Conservation (phyloP, 371 early-diverging fungal genomes). For the Thermomucor indicae-seudaticae region DNA sequence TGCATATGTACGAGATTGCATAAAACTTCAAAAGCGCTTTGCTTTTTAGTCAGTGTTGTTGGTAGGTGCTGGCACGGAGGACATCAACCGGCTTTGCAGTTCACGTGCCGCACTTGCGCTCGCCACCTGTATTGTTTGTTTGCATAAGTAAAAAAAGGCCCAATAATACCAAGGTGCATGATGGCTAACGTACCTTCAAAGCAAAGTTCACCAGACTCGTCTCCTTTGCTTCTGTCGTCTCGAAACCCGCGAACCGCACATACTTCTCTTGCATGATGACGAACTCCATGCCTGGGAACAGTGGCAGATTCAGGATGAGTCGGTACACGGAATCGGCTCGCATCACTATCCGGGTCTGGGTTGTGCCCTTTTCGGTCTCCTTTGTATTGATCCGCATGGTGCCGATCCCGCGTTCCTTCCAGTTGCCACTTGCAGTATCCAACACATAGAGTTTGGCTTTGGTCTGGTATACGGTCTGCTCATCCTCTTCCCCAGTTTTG, state of each 20-base stretch:
- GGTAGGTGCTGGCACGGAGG: slow-evolving; percentile 8
- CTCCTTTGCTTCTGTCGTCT: slow-evolving; percentile 23
- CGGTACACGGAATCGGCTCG: slow-evolving; percentile 57
- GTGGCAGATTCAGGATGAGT: slow-evolving; percentile 51
- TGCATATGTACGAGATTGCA: too few species aligned
- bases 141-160: background rate
- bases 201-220: slow-evolving; percentile 45
- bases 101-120: slow-evolving; percentile 8
- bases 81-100: slow-evolving; percentile 5
- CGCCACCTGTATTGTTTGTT: slow-evolving; percentile 2
- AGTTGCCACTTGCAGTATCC: slow-evolving; percentile 23
- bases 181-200: slow-evolving; percentile 20
- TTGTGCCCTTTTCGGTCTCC: slow-evolving; percentile 7
- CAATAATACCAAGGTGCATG: background rate
- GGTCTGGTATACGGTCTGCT: slow-evolving; percentile 36
- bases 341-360: slow-evolving; percentile 52
- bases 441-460: slow-evolving; percentile 44
- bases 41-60: too few species aligned
- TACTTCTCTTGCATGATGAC: slow-evolving; percentile 53
- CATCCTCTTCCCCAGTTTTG: slow-evolving; percentile 50
- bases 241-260: slow-evolving; percentile 52
- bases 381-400: slow-evolving; percentile 38
- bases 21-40: too few species aligned
- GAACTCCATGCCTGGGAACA: slow-evolving; percentile 54
- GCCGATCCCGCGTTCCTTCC: slow-evolving; percentile 51